phyloP scores from a whole-genome alignment of 345 rosid species.

The Excoecaria agallocha region DNA sequence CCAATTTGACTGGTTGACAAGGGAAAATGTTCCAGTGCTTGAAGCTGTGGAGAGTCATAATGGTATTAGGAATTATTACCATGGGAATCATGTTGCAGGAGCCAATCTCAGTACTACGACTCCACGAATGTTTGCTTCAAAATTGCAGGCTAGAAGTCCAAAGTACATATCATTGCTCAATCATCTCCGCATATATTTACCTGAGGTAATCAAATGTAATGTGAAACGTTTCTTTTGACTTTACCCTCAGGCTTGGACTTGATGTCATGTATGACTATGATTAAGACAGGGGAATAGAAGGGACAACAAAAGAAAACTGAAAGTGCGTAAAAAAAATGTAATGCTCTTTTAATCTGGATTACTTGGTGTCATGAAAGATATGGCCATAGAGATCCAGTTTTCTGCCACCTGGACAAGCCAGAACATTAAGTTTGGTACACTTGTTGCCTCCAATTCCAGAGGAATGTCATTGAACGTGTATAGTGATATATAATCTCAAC shows the following conservation, averaged over 20 bases:
- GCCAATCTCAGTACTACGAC: slow-evolving; percentile 75
- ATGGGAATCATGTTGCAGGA: slow-evolving; percentile 91
- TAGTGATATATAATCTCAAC: not conserved
- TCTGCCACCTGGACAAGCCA: not conserved
- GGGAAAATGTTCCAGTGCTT: slow-evolving; percentile 98
- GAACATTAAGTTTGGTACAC: not conserved
- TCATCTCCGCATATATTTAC: slow-evolving; percentile 94
- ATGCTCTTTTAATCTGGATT: not conserved
- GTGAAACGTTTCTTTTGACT: not conserved
- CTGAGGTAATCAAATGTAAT: slow-evolving; percentile 62
- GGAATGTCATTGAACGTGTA: not conserved
- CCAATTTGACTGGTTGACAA: slow-evolving; percentile 98
- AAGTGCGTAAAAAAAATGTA: not conserved
- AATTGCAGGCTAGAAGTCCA: slow-evolving; percentile 96
- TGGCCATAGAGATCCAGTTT: not conserved
- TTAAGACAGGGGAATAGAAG: not conserved
- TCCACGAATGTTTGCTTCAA: slow-evolving; percentile 92
- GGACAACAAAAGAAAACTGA: not conserved
- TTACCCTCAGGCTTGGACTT: not conserved
- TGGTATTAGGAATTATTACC: slow-evolving; percentile 84
- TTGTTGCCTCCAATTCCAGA: not conserved
- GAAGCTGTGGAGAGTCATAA: slow-evolving; percentile 94
- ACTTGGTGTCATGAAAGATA: not conserved
- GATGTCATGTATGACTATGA: slow-evolving; percentile 10
- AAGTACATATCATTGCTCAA: slow-evolving; percentile 98